Conservation (phyloP, 495 filamentous ascomycete species). For the Staphylotrichum longicolle region DNA sequence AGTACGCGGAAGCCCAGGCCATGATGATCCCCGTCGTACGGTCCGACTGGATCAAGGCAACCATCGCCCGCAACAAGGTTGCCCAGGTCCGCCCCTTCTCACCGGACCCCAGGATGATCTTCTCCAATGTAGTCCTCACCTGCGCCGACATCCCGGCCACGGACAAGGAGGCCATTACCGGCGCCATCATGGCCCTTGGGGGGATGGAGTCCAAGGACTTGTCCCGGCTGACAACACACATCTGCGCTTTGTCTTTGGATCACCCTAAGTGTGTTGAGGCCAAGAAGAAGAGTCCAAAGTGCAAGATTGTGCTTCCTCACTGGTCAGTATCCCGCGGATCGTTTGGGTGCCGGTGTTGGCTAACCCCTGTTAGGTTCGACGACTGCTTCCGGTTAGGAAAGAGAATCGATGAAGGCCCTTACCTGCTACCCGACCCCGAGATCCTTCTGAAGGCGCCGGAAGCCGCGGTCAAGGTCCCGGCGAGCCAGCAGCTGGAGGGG, state of each 20-base stretch:
- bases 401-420: constrained; percentile 83
- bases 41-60: constrained; percentile 72
- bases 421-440: constrained; percentile 82
- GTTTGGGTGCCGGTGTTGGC: no score
- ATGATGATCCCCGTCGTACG: constrained; percentile 81
- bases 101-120: constrained; percentile 86
- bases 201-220: constrained; percentile 71
- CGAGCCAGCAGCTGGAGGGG: constrained; percentile 65
- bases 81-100: constrained; percentile 79
- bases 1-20: constrained; percentile 67
- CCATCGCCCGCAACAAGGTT: constrained; percentile 63
- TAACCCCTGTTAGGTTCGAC: constrained; percentile 67
- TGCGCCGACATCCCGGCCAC: constrained; percentile 78
- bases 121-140: constrained; percentile 74
- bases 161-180: constrained; percentile 89
- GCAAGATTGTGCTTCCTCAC: constrained; percentile 90
- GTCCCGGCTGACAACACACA: constrained; percentile 75
- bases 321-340: constrained; percentile 53
- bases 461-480: constrained; percentile 53
- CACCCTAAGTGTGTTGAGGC: constrained; percentile 67
- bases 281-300: constrained; percentile 58
- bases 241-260: constrained; percentile 79
- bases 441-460: constrained; percentile 58
- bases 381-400: constrained; percentile 90
- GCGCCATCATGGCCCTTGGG: constrained; percentile 84